These are phyloP conservation scores for Fremontodendron californicum DNA, from an alignment of 345 rosid genomes.

Conservation along the genomic window DNA sequence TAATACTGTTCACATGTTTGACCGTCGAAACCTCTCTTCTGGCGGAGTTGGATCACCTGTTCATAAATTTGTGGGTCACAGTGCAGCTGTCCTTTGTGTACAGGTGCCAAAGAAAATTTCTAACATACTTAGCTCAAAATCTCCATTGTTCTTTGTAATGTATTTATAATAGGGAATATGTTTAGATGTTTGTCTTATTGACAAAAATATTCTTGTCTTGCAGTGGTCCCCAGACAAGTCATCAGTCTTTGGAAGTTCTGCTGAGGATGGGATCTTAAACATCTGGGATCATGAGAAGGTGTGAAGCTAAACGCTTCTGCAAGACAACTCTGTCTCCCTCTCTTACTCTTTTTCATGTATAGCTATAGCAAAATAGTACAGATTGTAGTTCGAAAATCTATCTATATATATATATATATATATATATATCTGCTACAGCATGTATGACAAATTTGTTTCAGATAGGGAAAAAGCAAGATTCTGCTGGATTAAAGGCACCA, in stretches of 20 bases:
- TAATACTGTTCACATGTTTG: constrained; percentile 50
- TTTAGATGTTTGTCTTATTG: not conserved
- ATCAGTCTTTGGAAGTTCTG: constrained; percentile 93
- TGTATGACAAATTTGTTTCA: constrained; percentile 17
- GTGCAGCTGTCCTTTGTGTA: constrained; percentile 83
- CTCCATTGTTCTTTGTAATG: not conserved
- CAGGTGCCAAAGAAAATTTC: constrained; percentile 42
- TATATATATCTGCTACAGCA: not conserved
- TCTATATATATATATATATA: not conserved
- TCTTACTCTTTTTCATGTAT: not conserved
- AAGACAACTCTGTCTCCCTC: too few relatives aligned
- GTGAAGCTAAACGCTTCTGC: constrained; percentile 13
- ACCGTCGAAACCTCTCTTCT: constrained; percentile 49
- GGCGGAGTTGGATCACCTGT: constrained; percentile 64
- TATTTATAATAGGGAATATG: not conserved
- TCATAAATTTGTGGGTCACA: constrained; percentile 73
- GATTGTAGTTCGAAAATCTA: not conserved
- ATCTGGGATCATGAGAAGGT: constrained; percentile 94
- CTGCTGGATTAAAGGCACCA: constrained; percentile 30
- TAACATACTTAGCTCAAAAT: not conserved
- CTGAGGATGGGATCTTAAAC: constrained; percentile 87
- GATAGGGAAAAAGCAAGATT: constrained; percentile 46
- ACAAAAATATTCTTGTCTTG: constrained; percentile 5
- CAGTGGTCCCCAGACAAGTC: constrained; percentile 92
- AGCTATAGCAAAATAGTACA: not conserved